Base-by-base conservation (phyloP, 139 green algal species). In the Limnomonas spitsbergensis region DNA sequence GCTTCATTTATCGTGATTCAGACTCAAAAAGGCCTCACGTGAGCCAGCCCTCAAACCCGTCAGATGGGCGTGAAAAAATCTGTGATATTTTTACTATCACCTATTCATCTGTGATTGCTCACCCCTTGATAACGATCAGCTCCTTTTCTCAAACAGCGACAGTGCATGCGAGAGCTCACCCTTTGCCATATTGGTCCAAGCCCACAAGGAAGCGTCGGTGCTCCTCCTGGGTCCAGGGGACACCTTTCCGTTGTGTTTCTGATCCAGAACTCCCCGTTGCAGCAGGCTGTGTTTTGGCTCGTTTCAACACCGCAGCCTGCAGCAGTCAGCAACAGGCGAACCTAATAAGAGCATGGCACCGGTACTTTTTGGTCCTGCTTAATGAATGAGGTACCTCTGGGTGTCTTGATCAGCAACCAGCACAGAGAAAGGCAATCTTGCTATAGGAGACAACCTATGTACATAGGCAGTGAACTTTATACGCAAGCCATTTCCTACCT, bases 171-270 rank as follows among this genome's bases (percentile, higher is more conserved):
- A n/a, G n/a, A n/a, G 47, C 68, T 6, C 36, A 74, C 40, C 94
- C 94, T 80, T 98, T 98, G 56, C 94, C 94, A 82, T 95, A 98
- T 86, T 98, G 96, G 24, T 87, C 84, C 39, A 98, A 82, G 0
- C 94, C 94, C 79, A 97, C 85, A 54, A 98, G 80, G 83, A 98
- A 98, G 1, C 97, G 85, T 7, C 90, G 84, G 85, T 98, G 94
- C 85, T 98, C 94, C 77, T 98, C 94, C 73, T 98, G 93, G 1
- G 93, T 97, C 94, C 94, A 98, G 0, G 94, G 92, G 38, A 98
- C 94, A 53, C 94, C 94, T 81, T 98, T 98, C 14, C 92, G 88
- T 27, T 91, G 81, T 67, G 85, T 14, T 61, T 61, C 47, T 61
- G 47, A 20, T 61, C n/a, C n/a, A n/a, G n/a, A n/a, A n/a, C n/a